Percentiles rank a stretch among this genome's conserved stretches.
phyloP scores from a whole-genome alignment of 2,329 filamentous ascomycete species.

The Graphilbum fragrans region DNA sequence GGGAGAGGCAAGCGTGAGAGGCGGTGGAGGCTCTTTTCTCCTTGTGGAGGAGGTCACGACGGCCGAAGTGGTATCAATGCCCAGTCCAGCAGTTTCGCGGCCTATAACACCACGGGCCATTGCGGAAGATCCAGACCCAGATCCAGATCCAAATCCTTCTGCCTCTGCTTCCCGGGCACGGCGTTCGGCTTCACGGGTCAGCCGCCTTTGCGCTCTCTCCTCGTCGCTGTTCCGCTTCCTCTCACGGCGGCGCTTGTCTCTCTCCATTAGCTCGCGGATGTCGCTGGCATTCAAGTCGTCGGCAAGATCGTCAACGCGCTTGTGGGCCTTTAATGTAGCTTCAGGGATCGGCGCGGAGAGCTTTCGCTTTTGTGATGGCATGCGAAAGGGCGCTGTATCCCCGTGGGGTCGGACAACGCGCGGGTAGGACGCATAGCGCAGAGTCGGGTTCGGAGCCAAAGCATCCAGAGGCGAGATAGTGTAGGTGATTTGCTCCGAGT shows the following conservation, averaged over 20 bases:
- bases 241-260: conserved; percentile 71
- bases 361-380: conserved; percentile 39
- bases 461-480: conserved; percentile 68
- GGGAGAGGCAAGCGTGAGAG: background rate
- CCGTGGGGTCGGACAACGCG: conserved; percentile 20
- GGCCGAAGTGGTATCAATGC: conserved; percentile 38
- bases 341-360: conserved; percentile 44
- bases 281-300: conserved; percentile 78
- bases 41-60: conserved; percentile 44
- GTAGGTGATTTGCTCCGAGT: conserved; percentile 65
- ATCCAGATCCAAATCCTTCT: conserved; percentile 37
- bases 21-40: conserved; percentile 16
- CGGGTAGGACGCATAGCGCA: conserved; percentile 60
- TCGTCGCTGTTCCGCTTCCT: conserved; percentile 58
- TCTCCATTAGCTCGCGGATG: conserved; percentile 77
- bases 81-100: conserved; percentile 43
- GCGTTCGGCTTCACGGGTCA: conserved; percentile 56
- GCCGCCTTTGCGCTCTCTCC: conserved; percentile 50
- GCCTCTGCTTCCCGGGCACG: conserved; percentile 40
- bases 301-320: conserved; percentile 59
- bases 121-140: conserved; percentile 25
- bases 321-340: conserved; percentile 46
- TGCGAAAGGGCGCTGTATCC: conserved; percentile 28
- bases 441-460: conserved; percentile 74
- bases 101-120: conserved; percentile 51